Evolutionary conservation across 1,284 basidiomycete species (phyloP), one percentile per base, ranked within the genome.

Genomic region (Cryptococcus deneoformans): DNA sequence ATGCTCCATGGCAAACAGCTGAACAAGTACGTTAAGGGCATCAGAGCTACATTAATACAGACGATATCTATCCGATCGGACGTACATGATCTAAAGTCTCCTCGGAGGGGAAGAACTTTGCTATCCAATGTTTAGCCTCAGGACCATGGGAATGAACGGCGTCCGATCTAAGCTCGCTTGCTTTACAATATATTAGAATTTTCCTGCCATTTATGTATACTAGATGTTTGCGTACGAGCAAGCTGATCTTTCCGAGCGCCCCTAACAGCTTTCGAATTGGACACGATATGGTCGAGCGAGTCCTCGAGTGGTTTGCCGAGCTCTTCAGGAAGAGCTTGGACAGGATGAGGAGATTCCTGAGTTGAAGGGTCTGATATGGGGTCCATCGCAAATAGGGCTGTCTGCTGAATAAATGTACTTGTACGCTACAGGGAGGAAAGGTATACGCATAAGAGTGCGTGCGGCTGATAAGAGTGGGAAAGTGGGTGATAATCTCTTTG

Each of bases 1-100:
- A 57, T 75, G 72, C 50, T 77, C 75, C 50, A 65, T 62, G 1
- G 66, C 60, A 56, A 76, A 76, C 1, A 77, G 70, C 74, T 77
- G 44, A 45, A 51, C 38, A 35, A 0, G 20, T 37, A 34, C 29
- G 51, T 39, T 34, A 16, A 16, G 47, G 42, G 44, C 36, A 46
- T 38, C 7, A 35, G 43, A 38, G 34, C 14, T 40, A 42, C 20
- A 5, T 35, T 42, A n/a, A 20, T n/a, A 29, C 29, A 29, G 5
- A 29, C 5, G 29, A 29, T 29, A 29, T 29, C 29, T 29, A 29
- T 29, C 29, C 29, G 29, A 29, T 5, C 24, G 16, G 2, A 34
- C 35, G 12, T 46, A 75, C 75, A 45, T 65, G 65, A 50, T 77
- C 73, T 2, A 76, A 29, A 6, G 69, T 70, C 54, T 72, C 66